Conservation (phyloP, 345 rosid genomes). For the Gossypioides kirkii region DNA sequence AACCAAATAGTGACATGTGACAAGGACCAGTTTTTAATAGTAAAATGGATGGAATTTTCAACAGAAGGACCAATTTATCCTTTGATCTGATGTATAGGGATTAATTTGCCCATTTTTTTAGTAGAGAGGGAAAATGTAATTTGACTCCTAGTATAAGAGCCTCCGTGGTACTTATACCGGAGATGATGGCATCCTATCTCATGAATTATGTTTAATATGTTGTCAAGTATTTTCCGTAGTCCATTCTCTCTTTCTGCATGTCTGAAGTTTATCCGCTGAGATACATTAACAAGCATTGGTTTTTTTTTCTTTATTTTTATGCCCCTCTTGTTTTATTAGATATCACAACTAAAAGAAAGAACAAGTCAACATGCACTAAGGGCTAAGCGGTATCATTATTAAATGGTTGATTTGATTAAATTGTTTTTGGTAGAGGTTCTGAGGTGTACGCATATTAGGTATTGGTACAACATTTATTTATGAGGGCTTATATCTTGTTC, state of each 20-base stretch:
- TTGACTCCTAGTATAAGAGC: too few relatives aligned
- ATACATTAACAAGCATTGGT: neutral
- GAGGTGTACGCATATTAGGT: neutral
- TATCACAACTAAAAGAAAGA: neutral
- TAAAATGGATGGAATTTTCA: too few relatives aligned
- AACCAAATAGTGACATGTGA: too few relatives aligned
- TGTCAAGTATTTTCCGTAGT: neutral
- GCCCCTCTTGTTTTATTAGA: too few relatives aligned
- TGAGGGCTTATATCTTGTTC: constrained; percentile 1
- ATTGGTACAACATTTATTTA: neutral
- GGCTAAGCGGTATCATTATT: neutral
- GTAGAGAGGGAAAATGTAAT: too few relatives aligned
- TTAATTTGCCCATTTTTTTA: too few relatives aligned
- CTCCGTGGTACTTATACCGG: neutral
- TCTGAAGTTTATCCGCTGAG: neutral
- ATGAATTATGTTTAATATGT: too few relatives aligned
- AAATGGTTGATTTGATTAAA: neutral
- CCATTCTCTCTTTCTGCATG: neutral
- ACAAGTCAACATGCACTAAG: neutral
- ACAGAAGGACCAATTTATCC: too few relatives aligned
- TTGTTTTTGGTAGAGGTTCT: neutral
- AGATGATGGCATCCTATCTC: neutral
- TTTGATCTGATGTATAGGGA: too few relatives aligned
- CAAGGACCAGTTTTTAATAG: too few relatives aligned
- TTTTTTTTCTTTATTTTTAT: neutral